Conservation (phyloP, 495 filamentous ascomycete genomes). For the Podospora pseudopauciseta region DNA sequence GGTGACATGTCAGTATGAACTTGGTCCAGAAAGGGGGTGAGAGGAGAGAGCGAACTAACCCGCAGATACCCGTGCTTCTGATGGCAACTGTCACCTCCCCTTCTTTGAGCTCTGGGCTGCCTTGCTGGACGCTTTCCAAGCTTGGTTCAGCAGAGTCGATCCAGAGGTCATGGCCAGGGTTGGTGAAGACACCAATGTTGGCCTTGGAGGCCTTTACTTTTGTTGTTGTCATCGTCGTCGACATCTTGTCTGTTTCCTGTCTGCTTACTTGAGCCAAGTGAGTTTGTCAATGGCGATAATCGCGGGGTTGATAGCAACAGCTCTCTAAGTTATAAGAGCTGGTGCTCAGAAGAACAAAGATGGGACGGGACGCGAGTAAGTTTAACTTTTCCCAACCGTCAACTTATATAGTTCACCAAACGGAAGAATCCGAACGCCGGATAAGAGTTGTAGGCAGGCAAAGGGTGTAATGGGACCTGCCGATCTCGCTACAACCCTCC, state of each 20-base stretch:
- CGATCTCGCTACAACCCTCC: conserved; percentile 1
- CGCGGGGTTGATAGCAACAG: neutral
- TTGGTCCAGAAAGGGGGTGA: conserved; percentile 21
- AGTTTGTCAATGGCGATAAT: neutral
- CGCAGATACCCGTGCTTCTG: conserved; percentile 91
- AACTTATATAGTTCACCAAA: neutral
- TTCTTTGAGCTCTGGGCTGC: conserved; percentile 58
- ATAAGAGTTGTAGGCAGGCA: neutral
- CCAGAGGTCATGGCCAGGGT: conserved; percentile 88
- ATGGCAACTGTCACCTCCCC: conserved; percentile 83
- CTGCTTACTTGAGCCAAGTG: neutral
- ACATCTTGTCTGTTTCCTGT: neutral
- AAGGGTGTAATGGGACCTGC: neutral
- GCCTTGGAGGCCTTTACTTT: conserved; percentile 52
- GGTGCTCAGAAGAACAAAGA: neutral
- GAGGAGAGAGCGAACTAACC: conserved; percentile 47
- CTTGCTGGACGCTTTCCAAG: conserved; percentile 68
- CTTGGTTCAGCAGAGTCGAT: conserved; percentile 72
- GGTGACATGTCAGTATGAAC: neutral
- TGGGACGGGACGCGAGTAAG: neutral
- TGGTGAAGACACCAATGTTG: conserved; percentile 94
- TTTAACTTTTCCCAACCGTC: neutral
- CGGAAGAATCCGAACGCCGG: neutral
- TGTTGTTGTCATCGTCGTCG: neutral
- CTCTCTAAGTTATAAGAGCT: neutral